A percentile compares a stretch with the other conserved stretches of the same genome.
Conservation (phyloP, 2,329 filamentous ascomycete genomes). For the Gaeumannomyces tritici region DNA sequence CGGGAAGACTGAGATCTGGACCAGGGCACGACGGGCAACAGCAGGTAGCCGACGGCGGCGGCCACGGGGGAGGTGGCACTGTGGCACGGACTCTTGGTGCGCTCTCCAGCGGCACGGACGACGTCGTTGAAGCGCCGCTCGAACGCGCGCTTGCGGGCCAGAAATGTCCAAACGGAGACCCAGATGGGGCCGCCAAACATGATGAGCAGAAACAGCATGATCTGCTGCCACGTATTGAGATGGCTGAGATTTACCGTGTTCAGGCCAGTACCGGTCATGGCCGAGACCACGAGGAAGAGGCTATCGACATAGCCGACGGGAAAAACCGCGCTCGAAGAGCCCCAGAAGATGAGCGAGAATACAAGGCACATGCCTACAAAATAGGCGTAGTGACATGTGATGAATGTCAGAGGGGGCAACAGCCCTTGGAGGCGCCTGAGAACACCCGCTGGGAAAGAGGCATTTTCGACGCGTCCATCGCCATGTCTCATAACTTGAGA, state of each 20-base stretch:
- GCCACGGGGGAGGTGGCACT: background rate
- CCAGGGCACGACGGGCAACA: background rate
- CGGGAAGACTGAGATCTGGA: background rate
- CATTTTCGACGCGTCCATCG: background rate
- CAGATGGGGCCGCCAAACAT: slow-evolving; percentile 55
- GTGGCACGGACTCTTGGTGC: slow-evolving; percentile 15
- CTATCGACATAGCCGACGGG: slow-evolving; percentile 52
- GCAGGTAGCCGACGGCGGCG: background rate
- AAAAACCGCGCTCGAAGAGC: slow-evolving; percentile 35
- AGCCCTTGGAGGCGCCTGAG: slow-evolving; percentile 1
- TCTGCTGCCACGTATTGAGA: slow-evolving; percentile 58
- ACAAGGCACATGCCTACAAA: slow-evolving; percentile 47
- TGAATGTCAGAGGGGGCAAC: slow-evolving; percentile 44
- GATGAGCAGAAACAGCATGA: slow-evolving; percentile 52
- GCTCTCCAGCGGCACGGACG: slow-evolving; percentile 26
- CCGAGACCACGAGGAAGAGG: slow-evolving; percentile 53
- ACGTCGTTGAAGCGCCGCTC: slow-evolving; percentile 49
- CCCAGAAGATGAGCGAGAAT: slow-evolving; percentile 52
- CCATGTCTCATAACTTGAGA: background rate
- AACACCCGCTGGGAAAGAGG: background rate
- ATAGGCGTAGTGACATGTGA: slow-evolving; percentile 57
- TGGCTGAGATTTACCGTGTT: slow-evolving; percentile 53
- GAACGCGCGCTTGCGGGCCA: slow-evolving; percentile 51
- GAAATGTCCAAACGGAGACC: slow-evolving; percentile 53
- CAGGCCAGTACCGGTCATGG: slow-evolving; percentile 58